phyloP scores from a whole-genome alignment of 1,284 basidiomycete genomes.

The Porogramme epimiltina region DNA sequence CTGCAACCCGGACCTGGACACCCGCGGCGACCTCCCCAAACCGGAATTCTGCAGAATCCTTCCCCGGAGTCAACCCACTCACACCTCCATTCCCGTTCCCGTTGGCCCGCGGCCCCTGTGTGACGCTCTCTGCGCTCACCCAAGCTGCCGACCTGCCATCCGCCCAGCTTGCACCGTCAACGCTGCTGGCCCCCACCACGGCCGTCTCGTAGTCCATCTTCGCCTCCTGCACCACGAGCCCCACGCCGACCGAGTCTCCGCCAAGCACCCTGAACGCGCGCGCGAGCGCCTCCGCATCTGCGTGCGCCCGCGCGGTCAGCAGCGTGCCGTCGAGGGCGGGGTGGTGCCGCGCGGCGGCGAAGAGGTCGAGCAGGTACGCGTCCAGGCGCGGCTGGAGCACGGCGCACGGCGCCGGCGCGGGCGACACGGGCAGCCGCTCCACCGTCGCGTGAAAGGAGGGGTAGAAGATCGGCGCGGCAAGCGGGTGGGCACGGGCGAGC shows the following conservation, averaged over 20 bases:
- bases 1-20: constrained; percentile 10
- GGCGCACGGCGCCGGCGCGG: constrained; percentile 21
- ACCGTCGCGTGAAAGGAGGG: constrained; percentile 15
- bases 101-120: constrained; percentile 2
- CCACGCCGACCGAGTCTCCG: constrained; percentile 41
- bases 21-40: constrained; percentile 1
- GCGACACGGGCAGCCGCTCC: not conserved
- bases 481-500: constrained; percentile 20
- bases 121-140: constrained; percentile 21
- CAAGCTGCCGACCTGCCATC: constrained; percentile 7
- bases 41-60: no score
- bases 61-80: no score
- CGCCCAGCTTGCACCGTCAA: constrained; percentile 17
- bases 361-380: constrained; percentile 71
- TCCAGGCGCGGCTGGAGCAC: constrained; percentile 49
- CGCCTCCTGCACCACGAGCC: constrained; percentile 23
- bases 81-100: no score
- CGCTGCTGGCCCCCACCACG: constrained; percentile 9
- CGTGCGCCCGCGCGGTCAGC: constrained; percentile 57
- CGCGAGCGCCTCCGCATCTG: constrained; percentile 62
- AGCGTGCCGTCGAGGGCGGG: constrained; percentile 68
- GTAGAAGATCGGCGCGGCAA: constrained; percentile 17
- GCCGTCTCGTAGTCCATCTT: constrained; percentile 12
- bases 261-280: constrained; percentile 66
- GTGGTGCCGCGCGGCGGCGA: constrained; percentile 72